Percentiles rank a stretch among this genome's conserved stretches.
Evolutionary conservation across 306 rosid species (phyloP).

Genomic region (Trifolium repens): DNA sequence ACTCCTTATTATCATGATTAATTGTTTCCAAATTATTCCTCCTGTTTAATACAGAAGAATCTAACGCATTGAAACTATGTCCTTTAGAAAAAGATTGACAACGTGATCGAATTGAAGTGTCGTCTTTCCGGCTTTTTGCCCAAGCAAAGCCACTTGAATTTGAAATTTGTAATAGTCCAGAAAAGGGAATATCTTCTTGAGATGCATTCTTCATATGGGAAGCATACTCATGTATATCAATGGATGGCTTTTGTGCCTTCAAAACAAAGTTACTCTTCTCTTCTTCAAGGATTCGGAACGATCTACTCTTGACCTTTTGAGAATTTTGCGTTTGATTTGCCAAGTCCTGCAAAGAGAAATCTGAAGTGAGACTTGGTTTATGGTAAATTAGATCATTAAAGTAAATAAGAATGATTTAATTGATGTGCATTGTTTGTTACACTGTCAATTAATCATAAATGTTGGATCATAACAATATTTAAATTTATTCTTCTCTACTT

Average conservation of each 20-base stretch:
- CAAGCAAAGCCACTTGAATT: slow-evolving; percentile 97
- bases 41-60: slow-evolving; percentile 53
- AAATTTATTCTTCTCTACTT: too few species aligned
- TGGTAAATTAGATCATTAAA: background rate
- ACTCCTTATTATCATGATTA: slow-evolving; percentile 66
- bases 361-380: slow-evolving; percentile 22
- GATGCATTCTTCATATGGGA: slow-evolving; percentile 74
- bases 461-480: too few species aligned
- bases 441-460: too few species aligned
- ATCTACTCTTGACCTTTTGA: slow-evolving; percentile 48
- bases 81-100: slow-evolving; percentile 84
- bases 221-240: slow-evolving; percentile 66
- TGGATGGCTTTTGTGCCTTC: slow-evolving; percentile 59
- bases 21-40: slow-evolving; percentile 58
- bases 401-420: background rate
- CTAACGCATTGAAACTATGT: slow-evolving; percentile 61
- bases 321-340: slow-evolving; percentile 51
- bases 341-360: slow-evolving; percentile 57
- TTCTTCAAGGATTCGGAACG: slow-evolving; percentile 52
- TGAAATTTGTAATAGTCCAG: slow-evolving; percentile 89
- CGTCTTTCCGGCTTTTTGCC: slow-evolving; percentile 92
- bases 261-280: slow-evolving; percentile 43
- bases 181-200: slow-evolving; percentile 86
- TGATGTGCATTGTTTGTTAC: too few species aligned
- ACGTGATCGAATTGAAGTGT: slow-evolving; percentile 64